Percentiles rank a stretch among this genome's conserved stretches.
These are phyloP conservation scores for Fagopyrum tataricum DNA, from an alignment of 148 eudicot genomes.

Conservation along the genomic window DNA sequence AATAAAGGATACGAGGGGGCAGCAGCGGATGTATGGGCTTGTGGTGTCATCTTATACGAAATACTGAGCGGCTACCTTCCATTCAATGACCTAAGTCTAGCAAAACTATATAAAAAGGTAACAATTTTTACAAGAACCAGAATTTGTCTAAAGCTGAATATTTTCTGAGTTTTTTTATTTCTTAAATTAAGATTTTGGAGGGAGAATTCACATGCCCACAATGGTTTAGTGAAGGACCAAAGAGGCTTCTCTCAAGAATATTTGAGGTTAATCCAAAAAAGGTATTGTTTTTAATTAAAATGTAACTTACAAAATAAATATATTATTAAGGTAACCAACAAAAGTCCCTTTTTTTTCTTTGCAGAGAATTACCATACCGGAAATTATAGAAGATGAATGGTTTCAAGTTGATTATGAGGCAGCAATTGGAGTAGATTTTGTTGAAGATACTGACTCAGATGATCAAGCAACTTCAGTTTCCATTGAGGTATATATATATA, in stretches of 20 bases:
- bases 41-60: conserved; percentile 59
- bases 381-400: conserved; percentile 42
- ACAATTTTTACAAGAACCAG: background rate
- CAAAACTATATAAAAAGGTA: conserved; percentile 45
- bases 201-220: conserved; percentile 37
- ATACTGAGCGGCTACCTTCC: conserved; percentile 51
- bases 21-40: conserved; percentile 61
- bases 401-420: conserved; percentile 42
- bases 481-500: conserved; percentile 22
- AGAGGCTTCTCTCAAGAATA: conserved; percentile 34
- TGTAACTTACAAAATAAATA: background rate
- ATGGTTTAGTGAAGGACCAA: conserved; percentile 39
- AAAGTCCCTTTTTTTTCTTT: conserved; percentile 10
- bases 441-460: conserved; percentile 17
- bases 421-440: conserved; percentile 20
- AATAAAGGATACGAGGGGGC: conserved; percentile 54
- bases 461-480: conserved; percentile 24
- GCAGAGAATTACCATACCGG: conserved; percentile 42
- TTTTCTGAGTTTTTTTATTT: background rate
- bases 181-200: conserved; percentile 27
- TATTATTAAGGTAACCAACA: background rate
- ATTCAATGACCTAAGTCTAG: conserved; percentile 39
- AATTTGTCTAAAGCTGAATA: background rate
- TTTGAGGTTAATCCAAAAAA: conserved; percentile 27
- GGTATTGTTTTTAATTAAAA: conserved; percentile 19